Percentiles rank a stretch among this genome's conserved stretches.
Evolutionary conservation across 192 early-diverging fungal species (phyloP).

Genomic region (Phycomyces blakesleeanus): DNA sequence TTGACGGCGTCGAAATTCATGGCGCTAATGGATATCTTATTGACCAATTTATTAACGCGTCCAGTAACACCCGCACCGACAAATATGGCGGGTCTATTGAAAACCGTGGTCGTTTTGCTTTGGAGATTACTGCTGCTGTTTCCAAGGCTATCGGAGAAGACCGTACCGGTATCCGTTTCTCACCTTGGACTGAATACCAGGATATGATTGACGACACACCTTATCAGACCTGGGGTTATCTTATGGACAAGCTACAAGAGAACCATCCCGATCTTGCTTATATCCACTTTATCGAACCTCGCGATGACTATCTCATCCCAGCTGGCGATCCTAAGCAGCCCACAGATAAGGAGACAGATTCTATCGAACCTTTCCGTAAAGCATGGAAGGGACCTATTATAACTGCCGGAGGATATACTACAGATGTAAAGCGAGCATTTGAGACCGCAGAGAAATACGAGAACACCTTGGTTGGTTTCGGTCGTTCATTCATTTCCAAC

Average conservation of each 20-base stretch:
- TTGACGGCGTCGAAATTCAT: slow-evolving; percentile 89
- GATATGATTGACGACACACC: slow-evolving; percentile 33
- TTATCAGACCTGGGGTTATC: slow-evolving; percentile 24
- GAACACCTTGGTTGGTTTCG: neutral
- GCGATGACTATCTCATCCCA: slow-evolving; percentile 32
- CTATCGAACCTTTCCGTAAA: slow-evolving; percentile 16
- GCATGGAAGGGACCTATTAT: slow-evolving; percentile 26
- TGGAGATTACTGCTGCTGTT: slow-evolving; percentile 30
- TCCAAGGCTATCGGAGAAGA: slow-evolving; percentile 24
- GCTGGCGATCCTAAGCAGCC: too few species aligned
- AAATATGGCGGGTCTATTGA: slow-evolving; percentile 27
- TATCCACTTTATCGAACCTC: slow-evolving; percentile 31
- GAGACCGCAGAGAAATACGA: slow-evolving; percentile 13
- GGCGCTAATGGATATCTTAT: slow-evolving; percentile 88
- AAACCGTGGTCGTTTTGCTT: slow-evolving; percentile 28
- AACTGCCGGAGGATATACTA: slow-evolving; percentile 19
- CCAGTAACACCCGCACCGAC: slow-evolving; percentile 77
- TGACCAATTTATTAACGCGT: slow-evolving; percentile 72
- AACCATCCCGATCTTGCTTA: slow-evolving; percentile 30
- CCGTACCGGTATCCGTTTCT: slow-evolving; percentile 31
- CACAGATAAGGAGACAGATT: neutral
- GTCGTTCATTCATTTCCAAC: slow-evolving; percentile 1
- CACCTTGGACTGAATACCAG: slow-evolving; percentile 22
- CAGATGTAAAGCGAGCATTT: slow-evolving; percentile 7
- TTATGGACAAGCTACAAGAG: slow-evolving; percentile 20